Base-by-base conservation (phyloP, 257 asterid species). In the Eustoma russellianum region DNA sequence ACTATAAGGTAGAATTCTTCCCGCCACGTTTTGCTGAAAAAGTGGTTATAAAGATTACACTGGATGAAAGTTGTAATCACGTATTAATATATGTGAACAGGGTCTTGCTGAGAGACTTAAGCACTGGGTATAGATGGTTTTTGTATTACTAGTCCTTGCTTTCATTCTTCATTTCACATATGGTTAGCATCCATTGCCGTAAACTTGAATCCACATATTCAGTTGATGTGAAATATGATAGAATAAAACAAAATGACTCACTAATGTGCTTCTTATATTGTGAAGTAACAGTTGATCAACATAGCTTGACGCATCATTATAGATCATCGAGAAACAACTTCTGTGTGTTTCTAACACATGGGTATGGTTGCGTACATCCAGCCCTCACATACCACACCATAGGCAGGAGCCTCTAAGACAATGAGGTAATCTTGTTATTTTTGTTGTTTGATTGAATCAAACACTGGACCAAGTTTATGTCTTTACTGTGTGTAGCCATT, bases 71-170 rank as follows among this genome's bases (percentile, higher is more conserved):
- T 8, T 2, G 16, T 15, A 17, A 48, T 0, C 48, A 14, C 11
- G 1, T 19, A 13, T 9, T 24, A n/a, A 46, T 16, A 56, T 49
- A 60, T 7, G 9, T 12, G 56, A 58, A 71, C 64, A 86, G 91
- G 85, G 77, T 38, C 95, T 83, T 75, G 70, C 50, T 44, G 89
- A 86, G 51, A 78, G 98, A 79, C 89, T 90, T 46, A 86, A 78
- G 75, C 95, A 86, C 34, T 90, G 94, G 96, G 70, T 77, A 15
- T 78, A 87, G 12, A 77, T 82, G 93, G 98, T 79, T 10, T 46
- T 84, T 34, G 70, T 73, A 43, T 69, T 90, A 45, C 52, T 86
- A 9, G 41, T 58, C 34, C 58, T 68, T 17, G 96, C 95, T 43
- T 16, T 75, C 14, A 50, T 83, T 67, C 89, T 90, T 48, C 96